These are phyloP conservation scores for Pseudofabraea citricarpa DNA, from an alignment of 2,329 filamentous ascomycete species.

Conservation along the genomic window DNA sequence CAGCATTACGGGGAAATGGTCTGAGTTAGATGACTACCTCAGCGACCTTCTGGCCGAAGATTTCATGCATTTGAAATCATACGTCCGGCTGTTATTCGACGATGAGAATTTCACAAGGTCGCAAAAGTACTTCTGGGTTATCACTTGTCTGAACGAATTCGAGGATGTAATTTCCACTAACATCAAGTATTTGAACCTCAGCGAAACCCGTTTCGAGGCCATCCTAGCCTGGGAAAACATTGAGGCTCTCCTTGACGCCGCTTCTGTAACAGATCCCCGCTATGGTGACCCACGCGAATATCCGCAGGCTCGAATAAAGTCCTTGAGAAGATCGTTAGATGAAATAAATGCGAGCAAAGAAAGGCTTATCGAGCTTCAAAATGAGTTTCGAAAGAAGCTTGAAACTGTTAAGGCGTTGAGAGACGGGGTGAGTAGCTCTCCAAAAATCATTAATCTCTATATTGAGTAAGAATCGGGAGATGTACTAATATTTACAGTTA, in stretches of 20 bases:
- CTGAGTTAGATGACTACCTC: background rate
- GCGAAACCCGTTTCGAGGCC: too few relatives aligned
- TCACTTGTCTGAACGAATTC: slow-evolving; percentile 17
- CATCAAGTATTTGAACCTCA: slow-evolving; percentile 7
- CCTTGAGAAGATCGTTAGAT: too few relatives aligned
- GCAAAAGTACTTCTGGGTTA: slow-evolving; percentile 23
- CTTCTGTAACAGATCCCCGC: too few relatives aligned
- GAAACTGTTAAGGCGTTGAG: slow-evolving; percentile 2
- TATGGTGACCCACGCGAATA: too few relatives aligned
- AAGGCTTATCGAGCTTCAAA: background rate
- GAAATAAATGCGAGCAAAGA: too few relatives aligned
- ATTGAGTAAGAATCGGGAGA: background rate
- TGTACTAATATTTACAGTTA: slow-evolving; percentile 10
- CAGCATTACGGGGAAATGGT: background rate
- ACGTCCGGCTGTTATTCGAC: slow-evolving; percentile 23
- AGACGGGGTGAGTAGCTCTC: slow-evolving; percentile 8
- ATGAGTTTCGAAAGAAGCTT: background rate
- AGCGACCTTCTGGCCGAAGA: slow-evolving; percentile 3
- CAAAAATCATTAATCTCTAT: background rate
- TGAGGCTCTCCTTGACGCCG: too few relatives aligned
- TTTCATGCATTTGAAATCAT: slow-evolving; percentile 16
- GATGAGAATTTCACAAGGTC: slow-evolving; percentile 23
- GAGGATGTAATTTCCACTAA: slow-evolving; percentile 16
- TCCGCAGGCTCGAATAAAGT: too few relatives aligned
- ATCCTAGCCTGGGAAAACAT: too few relatives aligned